Evolutionary conservation across 805 yeast genomes (phyloP).

Genomic region (Candida sithepensis): DNA sequence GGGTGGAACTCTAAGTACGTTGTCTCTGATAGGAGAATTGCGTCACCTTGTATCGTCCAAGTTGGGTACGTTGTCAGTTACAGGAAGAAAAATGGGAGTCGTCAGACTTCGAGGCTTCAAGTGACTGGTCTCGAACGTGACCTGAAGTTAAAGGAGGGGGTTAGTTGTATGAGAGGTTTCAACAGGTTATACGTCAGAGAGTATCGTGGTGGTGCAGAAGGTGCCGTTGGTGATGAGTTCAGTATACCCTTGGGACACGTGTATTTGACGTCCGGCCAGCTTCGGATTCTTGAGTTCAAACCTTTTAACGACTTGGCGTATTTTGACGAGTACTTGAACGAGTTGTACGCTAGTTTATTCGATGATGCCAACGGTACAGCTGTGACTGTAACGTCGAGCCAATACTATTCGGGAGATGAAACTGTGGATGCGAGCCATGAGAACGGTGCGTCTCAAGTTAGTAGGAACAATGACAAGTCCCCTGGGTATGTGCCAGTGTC

Average conservation of each 20-base stretch:
- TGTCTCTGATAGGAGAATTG: neutral
- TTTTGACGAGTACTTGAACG: slow-evolving; percentile 24
- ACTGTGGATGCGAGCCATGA: slow-evolving; percentile 25
- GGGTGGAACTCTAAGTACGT: neutral
- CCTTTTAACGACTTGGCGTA: neutral
- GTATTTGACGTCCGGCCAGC: neutral
- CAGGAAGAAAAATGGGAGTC: neutral
- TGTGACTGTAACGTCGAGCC: too few relatives aligned
- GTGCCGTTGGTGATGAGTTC: neutral
- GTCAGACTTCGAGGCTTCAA: neutral
- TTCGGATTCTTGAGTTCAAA: neutral
- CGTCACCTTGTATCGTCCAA: neutral
- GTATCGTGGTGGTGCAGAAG: neutral
- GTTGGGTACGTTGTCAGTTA: neutral
- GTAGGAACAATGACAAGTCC: too few relatives aligned
- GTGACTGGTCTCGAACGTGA: slow-evolving; percentile 45
- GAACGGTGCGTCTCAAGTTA: slow-evolving; percentile 20
- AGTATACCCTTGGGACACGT: neutral
- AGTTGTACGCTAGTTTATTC: slow-evolving; percentile 17
- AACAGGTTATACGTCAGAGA: slow-evolving; percentile 42
- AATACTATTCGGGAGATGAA: too few relatives aligned
- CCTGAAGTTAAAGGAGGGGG: slow-evolving; percentile 16
- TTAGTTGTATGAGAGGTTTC: slow-evolving; percentile 60
- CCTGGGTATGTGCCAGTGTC: too few relatives aligned
- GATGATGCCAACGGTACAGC: neutral